Base-by-base conservation (phyloP, 2,329 filamentous ascomycete species). In the Emergomyces pasteurianus region DNA sequence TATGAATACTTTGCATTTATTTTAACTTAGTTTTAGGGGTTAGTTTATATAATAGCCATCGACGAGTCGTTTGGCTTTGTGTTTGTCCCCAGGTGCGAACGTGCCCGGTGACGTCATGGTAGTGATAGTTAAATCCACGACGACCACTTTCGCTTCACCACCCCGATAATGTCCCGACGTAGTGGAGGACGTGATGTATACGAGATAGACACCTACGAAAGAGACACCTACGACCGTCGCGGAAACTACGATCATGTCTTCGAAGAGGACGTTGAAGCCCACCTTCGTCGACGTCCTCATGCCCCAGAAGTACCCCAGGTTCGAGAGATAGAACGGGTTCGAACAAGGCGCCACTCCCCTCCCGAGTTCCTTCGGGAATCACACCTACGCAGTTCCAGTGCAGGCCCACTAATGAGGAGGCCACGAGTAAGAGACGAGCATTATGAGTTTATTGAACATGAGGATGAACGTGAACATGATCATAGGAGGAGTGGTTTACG, bases 281-380 rank as follows among this genome's bases (percentile, higher is more conserved):
- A 64, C 47, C 65, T 62, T 26, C 68, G 67, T 42, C 26, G 28
- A 21, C 70, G 68, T 34, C 56, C 40, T 23, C 31, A 7, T 16
- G 47, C 47, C 12, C 34, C 58, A 18, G 58, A 59, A 26, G 64
- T 65, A 71, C 80, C 66, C 66, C 75, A 64, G 60, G 80, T 71
- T 71, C 82, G 68, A 67, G 70, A 71, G 36, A 68, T 72, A n/a
- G 72, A 74, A 43, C 71, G 73, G 18, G 66, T 74, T 58, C 75
- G 76, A 23, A 68, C 76, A 12, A 73, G 75, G 46, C 75, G 76
- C 18, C 67, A 67, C 7, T 64, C 68, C 10, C 21, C 67, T 66
- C 7, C 63, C 67, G 21, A 75, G 28, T 71, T 75, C 53, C 61
- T 74, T 34, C 68, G 67, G 60, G 71, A 74, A 58, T 68, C 70